Base-by-base conservation (phyloP, 2,329 filamentous ascomycete species). In the Alternaria tenuissima region DNA sequence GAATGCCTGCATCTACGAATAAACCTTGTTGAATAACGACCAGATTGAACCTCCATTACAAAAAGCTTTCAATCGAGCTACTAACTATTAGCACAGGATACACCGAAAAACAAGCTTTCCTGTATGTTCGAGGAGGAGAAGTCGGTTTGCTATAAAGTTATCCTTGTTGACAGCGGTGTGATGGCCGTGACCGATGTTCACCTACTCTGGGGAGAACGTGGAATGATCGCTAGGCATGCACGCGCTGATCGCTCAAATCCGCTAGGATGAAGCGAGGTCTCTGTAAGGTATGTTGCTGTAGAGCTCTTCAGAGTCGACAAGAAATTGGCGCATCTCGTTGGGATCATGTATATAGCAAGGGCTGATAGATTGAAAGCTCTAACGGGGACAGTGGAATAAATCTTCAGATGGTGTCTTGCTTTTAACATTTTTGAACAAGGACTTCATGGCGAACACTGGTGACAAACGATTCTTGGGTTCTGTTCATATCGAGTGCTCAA, bases 61-160 rank as follows among this genome's bases (percentile, higher is more conserved):
- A 36, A 36, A 36, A 36, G 30, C 32, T 36, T 14, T 36, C 32
- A 6, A 14, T n/a, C 14, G 16, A 38, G 6, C 3, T 18, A 47
- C 1, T 5, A 3, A 32, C 44, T 2, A 20, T 42, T 3, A 7
- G 12, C n/a, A 3, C 20, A 14, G 14, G 5, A 14, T 36, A 14
- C 14, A 5, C 8, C 2, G 9, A 2, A 6, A 6, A 3, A 2
- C 9, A 2, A 6, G 2, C 3, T 2, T 8, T 20, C 20, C 18
- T 16, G 7, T 12, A 18, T 47, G n/a, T 11, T 3, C 6, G n/a
- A 47, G 6, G 28, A 47, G 9, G 12, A 1, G 16, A 32, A 5
- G 8, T 20, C 18, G 12, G 12, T 48, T 18, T 8, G 16, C 1
- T 20, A 8, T 7, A 8, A 30, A 30, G 4, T 18, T 9, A 3